Evolutionary conservation across 75 land plant genomes (phyloP).

Genomic region (Cunninghamia lanceolata): DNA sequence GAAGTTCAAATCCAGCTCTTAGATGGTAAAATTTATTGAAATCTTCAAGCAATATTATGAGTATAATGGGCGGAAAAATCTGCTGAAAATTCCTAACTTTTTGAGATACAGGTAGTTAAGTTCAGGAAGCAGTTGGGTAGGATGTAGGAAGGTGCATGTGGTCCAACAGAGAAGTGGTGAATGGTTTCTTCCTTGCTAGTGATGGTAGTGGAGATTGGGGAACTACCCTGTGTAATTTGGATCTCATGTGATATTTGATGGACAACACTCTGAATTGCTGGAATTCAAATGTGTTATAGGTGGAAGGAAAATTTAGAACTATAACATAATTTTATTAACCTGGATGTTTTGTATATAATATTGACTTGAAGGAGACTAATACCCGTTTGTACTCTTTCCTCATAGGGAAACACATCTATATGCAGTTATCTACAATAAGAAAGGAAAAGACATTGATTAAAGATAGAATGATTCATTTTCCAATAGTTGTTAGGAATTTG

Average conservation of each 20-base stretch:
- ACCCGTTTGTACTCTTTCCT: neutral
- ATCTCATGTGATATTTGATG: neutral
- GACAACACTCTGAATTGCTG: neutral
- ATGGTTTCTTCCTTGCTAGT: neutral
- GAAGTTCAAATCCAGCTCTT: neutral
- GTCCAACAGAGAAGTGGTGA: neutral
- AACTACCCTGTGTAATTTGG: neutral
- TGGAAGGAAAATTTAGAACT: neutral
- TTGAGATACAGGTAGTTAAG: neutral
- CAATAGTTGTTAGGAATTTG: neutral
- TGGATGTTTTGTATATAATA: too few species aligned
- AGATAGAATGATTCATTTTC: neutral
- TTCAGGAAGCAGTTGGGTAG: neutral
- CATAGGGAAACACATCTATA: neutral
- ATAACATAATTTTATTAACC: neutral
- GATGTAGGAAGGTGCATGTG: neutral
- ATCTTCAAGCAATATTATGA: neutral
- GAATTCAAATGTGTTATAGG: neutral
- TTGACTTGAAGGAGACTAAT: neutral
- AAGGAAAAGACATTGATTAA: neutral
- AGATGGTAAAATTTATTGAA: neutral
- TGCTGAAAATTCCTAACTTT: neutral
- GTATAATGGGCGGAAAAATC: neutral
- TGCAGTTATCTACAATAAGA: neutral
- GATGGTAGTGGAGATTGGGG: neutral